Evolutionary conservation across 306 rosid species (phyloP), one percentile per base, ranked within the genome.

Genomic region (Quercus engelmannii): DNA sequence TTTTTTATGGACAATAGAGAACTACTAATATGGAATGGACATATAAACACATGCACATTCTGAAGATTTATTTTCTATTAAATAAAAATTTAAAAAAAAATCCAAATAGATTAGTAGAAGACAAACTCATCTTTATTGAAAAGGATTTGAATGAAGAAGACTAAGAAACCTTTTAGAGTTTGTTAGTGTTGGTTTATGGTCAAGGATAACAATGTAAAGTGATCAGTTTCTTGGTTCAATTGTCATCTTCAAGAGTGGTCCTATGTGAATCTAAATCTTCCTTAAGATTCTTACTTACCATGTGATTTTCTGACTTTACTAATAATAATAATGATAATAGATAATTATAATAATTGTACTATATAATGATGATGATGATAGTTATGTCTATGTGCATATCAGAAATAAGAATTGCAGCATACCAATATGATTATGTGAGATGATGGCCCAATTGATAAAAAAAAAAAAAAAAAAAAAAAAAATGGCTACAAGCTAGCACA

Each of bases 221-320:
- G 68, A 46, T 15, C 20, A 25, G 52, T 25, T 43, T 77, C 69
- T 81, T 57, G 26, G 77, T 73, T 68, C 30, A 26, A 65, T 57
- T 73, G 79, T 73, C 77, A 68, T 72, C 55, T 74, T 59, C 56
- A 31, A 19, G 26, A 52, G 74, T 69, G 55, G 70, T 76, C 87
- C 75, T 57, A 33, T 55, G 51, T 49, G 77, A 84, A 71, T 76
- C 78, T 15, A 70, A 79, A 75, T 79, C 78, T 83, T 82, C 77
- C 23, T 20, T 73, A 73, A 19, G 49, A 78, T 74, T 74, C 30
- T 65, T 46, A 23, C 59, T 21, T 5, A 9, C 68, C 69, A 78
- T 69, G 83, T 59, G 86, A 75, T 69, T 23, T 52, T 38, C 20
- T 3, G 58, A 10, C 46, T 25, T 69, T 6, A 7, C 13, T n/a